Evolutionary conservation across 2,329 filamentous ascomycete species (phyloP).

Genomic region (Blastomyces parvus): DNA sequence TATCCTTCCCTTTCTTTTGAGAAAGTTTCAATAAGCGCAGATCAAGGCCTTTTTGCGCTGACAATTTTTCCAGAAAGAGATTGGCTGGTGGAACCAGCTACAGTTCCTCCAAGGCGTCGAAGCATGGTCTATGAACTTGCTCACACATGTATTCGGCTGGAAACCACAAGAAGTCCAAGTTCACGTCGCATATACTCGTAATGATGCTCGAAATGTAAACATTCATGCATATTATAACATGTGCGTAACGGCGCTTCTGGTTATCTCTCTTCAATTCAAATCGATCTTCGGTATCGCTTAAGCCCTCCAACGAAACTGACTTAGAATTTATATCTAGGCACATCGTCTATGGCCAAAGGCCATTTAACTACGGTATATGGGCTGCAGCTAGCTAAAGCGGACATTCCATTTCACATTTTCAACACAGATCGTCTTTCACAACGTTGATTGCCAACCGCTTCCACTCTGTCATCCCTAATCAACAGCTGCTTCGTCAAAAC

Average conservation of each 20-base stretch:
- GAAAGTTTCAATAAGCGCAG: not conserved
- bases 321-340: not conserved
- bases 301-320: not conserved
- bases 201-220: slow-evolving; percentile 3
- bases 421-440: not conserved
- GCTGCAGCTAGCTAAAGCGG: not conserved
- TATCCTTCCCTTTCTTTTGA: not conserved
- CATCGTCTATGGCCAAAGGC: slow-evolving; percentile 4
- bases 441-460: not conserved
- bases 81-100: slow-evolving; percentile 14
- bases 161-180: slow-evolving; percentile 2
- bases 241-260: not conserved
- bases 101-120: slow-evolving; percentile 18
- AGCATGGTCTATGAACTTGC: slow-evolving; percentile 15
- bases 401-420: not conserved
- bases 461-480: too few relatives aligned
- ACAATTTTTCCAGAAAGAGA: slow-evolving; percentile 15
- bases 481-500: too few relatives aligned
- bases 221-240: slow-evolving; percentile 8
- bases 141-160: slow-evolving; percentile 18
- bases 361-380: not conserved
- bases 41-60: not conserved
- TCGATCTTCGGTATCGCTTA: not conserved
- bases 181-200: not conserved
- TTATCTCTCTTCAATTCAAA: not conserved